A percentile compares a stretch with the other conserved stretches of the same genome.
Conservation (phyloP, 352 stramenopile genomes). For the Hyaloperonospora arabidopsidis region DNA sequence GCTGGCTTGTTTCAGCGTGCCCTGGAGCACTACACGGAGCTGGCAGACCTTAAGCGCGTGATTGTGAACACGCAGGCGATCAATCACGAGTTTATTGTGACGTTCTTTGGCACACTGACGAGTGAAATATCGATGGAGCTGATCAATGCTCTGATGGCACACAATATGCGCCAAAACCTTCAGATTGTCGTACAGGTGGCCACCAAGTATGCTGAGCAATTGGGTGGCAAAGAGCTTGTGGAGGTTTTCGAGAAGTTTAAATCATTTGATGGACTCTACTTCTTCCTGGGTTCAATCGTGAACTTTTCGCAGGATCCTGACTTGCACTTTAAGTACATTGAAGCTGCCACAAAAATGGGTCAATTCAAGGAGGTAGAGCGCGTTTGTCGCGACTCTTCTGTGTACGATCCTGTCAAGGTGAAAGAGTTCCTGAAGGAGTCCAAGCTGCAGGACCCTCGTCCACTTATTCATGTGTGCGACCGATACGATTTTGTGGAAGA, state of each 20-base stretch:
- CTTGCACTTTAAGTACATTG: slow-evolving; percentile 99
- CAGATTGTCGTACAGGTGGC: slow-evolving; percentile 98
- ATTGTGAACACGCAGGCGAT: slow-evolving; percentile 89
- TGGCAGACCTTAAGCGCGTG: slow-evolving; percentile 95
- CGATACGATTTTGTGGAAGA: slow-evolving; percentile 99
- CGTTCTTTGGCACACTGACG: slow-evolving; percentile 98
- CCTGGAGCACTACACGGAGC: slow-evolving; percentile 98
- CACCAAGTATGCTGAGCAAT: slow-evolving; percentile 90
- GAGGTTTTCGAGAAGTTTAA: slow-evolving; percentile 99
- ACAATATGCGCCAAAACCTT: slow-evolving; percentile 96
- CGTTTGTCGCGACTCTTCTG: slow-evolving; percentile 98
- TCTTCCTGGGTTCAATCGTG: slow-evolving; percentile 98
- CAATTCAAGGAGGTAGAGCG: slow-evolving; percentile 99
- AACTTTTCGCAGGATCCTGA: slow-evolving; percentile 97
- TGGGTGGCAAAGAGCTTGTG: slow-evolving; percentile 93
- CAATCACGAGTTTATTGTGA: slow-evolving; percentile 97
- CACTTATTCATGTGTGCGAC: slow-evolving; percentile 99
- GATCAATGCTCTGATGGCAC: slow-evolving; percentile 97
- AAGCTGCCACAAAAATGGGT: slow-evolving; percentile 98
- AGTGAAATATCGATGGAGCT: slow-evolving; percentile 96
- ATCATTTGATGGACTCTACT: slow-evolving; percentile 97
- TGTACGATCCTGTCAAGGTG: slow-evolving; percentile 98
- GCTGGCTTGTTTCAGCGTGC: slow-evolving; percentile 97
- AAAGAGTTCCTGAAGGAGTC: slow-evolving; percentile 99
- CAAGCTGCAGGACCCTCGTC: slow-evolving; percentile 97